Percentiles rank a stretch among this genome's conserved stretches.
Conservation (phyloP, 768 basidiomycete species). For the Auriscalpium orientale region DNA sequence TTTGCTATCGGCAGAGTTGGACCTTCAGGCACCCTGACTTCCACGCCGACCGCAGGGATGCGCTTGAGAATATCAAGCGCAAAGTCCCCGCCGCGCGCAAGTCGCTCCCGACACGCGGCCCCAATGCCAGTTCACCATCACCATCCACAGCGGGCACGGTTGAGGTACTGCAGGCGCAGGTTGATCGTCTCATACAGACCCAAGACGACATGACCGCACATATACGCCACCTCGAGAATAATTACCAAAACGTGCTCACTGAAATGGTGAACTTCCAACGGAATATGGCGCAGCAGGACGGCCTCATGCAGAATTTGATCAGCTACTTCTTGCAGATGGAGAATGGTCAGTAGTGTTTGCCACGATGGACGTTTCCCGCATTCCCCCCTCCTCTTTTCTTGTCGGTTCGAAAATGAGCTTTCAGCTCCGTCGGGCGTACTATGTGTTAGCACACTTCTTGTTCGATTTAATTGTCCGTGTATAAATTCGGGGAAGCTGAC, state of each 20-base stretch:
- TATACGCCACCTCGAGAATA: conserved; percentile 49
- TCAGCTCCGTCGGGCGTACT: background rate
- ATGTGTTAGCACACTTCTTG: conserved; percentile 20
- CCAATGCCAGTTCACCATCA: conserved; percentile 19
- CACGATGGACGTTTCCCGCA: conserved; percentile 4
- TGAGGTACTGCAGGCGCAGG: conserved; percentile 38
- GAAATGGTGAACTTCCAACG: conserved; percentile 70
- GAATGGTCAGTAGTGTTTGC: conserved; percentile 36
- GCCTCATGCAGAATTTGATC: conserved; percentile 72
- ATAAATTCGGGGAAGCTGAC: conserved; percentile 16
- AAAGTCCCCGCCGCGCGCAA: conserved; percentile 39
- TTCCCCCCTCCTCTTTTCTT: background rate
- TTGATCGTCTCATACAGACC: conserved; percentile 38
- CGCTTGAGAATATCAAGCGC: conserved; percentile 60
- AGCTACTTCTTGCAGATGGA: conserved; percentile 75
- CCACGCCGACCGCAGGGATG: conserved; percentile 42
- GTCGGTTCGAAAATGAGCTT: background rate
- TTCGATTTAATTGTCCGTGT: conserved; percentile 1
- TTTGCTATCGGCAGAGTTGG: conserved; percentile 28
- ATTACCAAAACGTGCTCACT: conserved; percentile 60
- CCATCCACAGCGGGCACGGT: conserved; percentile 22
- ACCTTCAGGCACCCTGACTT: conserved; percentile 49
- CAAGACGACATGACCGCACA: conserved; percentile 47
- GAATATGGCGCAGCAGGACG: conserved; percentile 79
- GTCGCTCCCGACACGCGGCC: conserved; percentile 14